phyloP scores from a whole-genome alignment of 257 asterid genomes.

The Solanum ossicruentum region DNA sequence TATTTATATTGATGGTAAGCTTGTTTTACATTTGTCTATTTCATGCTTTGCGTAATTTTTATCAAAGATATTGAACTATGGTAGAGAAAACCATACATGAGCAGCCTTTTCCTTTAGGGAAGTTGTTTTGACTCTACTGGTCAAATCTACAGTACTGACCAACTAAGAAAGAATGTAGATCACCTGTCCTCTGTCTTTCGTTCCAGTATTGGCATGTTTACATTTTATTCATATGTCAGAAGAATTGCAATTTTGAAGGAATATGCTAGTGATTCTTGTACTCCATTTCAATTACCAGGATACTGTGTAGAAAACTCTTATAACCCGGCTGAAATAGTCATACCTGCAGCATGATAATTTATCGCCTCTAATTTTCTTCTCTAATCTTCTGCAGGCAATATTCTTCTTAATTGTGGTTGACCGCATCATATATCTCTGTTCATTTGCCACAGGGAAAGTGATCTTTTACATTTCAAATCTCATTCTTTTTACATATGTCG shows the following conservation, averaged over 20 bases:
- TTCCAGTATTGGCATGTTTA: not conserved
- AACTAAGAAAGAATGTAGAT: not conserved
- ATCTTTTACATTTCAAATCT: slow-evolving; percentile 76
- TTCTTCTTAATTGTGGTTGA: slow-evolving; percentile 96
- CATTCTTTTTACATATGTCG: slow-evolving; percentile 68
- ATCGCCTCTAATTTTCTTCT: slow-evolving; percentile 4
- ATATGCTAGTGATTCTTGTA: not conserved
- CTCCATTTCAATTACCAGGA: not conserved
- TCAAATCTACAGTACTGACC: not conserved
- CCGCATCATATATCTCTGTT: slow-evolving; percentile 89
- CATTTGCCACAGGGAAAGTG: slow-evolving; percentile 86
- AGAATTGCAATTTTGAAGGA: not conserved
- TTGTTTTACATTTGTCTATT: not conserved
- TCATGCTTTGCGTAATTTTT: not conserved
- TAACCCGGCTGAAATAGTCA: not conserved
- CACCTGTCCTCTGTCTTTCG: not conserved
- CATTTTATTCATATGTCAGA: not conserved
- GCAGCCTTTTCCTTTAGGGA: not conserved
- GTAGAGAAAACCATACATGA: not conserved
- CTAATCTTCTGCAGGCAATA: slow-evolving; percentile 57
- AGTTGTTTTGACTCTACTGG: not conserved
- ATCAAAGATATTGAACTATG: not conserved
- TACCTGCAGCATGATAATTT: not conserved
- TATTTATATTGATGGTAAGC: slow-evolving; percentile 83
- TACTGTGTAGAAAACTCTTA: not conserved